Base-by-base conservation (phyloP, 768 basidiomycete genomes). In the Tephrocybe sp. region DNA sequence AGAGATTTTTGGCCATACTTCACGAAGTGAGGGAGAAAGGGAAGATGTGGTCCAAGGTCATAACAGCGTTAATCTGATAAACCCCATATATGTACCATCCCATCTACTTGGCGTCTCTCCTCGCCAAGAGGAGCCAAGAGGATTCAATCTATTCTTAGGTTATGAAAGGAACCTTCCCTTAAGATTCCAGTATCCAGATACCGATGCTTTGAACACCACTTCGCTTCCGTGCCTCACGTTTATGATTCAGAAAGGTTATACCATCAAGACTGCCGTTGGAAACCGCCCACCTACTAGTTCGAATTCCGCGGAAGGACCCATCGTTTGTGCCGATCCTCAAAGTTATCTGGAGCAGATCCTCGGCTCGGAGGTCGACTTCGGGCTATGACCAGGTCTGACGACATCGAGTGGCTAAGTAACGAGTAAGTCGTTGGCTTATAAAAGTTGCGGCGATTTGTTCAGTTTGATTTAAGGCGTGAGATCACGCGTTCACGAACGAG, bases 1-100 rank as follows among this genome's bases (percentile, higher is more conserved):
- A 97, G 47, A 94, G 71, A 62, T 83, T 79, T 54, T 78, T 78
- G 15, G 78, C 72, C 90, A 92, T 92, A n/a, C 49, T 57, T 60
- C 45, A n/a, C n/a, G n/a, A 56, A 54, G 26, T 9, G 5, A 9
- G 13, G 51, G 34, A 15, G 43, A 42, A 25, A 37, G 49, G 49
- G 54, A 30, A n/a, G n/a, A n/a, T n/a, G n/a, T n/a, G n/a, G n/a
- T n/a, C n/a, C n/a, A n/a, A n/a, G n/a, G n/a, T n/a, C n/a, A n/a
- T n/a, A n/a, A n/a, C n/a, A n/a, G n/a, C n/a, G n/a, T n/a, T n/a
- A n/a, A n/a, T n/a, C n/a, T n/a, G n/a, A n/a, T n/a, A n/a, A n/a
- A n/a, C n/a, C n/a, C n/a, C n/a, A n/a, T n/a, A n/a, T n/a, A n/a
- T n/a, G n/a, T n/a, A n/a, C n/a, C n/a, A n/a, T n/a, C n/a, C n/a